A percentile compares a stretch with the other conserved stretches of the same genome.
Conservation (phyloP, 371 early-diverging fungal species). For the Actinomortierella ambigua region DNA sequence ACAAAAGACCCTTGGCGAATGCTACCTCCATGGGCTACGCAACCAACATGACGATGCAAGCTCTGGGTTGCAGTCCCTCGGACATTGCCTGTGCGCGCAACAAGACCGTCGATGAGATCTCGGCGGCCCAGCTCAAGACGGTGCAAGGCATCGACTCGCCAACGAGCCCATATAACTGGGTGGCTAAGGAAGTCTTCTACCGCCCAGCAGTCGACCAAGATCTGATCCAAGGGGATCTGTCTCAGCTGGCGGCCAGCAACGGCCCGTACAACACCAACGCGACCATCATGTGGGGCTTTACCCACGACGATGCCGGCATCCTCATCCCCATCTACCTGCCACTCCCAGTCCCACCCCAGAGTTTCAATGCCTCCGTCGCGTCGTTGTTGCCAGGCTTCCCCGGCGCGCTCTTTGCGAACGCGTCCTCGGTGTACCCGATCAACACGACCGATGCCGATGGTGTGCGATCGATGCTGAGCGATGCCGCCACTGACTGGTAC, state of each 20-base stretch:
- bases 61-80: slow-evolving; percentile 6
- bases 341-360: slow-evolving; percentile 5
- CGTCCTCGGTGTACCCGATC: slow-evolving; percentile 17
- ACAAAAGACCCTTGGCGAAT: no score
- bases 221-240: slow-evolving; percentile 20
- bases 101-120: slow-evolving; percentile 12
- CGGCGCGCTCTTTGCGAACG: background rate
- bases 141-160: background rate
- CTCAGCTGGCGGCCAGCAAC: slow-evolving; percentile 13
- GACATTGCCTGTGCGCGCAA: slow-evolving; percentile 28
- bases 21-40: no score
- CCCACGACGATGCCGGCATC: slow-evolving; percentile 6
- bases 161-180: slow-evolving; percentile 7
- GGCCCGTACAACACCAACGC: slow-evolving; percentile 24
- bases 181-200: background rate
- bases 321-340: slow-evolving; percentile 3
- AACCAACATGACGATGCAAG: background rate
- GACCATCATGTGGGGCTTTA: slow-evolving; percentile 28
- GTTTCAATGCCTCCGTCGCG: background rate
- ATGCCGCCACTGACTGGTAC: slow-evolving; percentile 11
- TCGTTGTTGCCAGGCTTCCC: background rate
- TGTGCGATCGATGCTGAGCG: slow-evolving; percentile 6
- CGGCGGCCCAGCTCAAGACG: slow-evolving; percentile 3
- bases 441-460: slow-evolving; percentile 15
- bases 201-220: slow-evolving; percentile 16